Evolutionary conservation across 768 basidiomycete genomes (phyloP), one percentile per base, ranked within the genome.

Genomic region (Daedaleopsis sinensis): DNA sequence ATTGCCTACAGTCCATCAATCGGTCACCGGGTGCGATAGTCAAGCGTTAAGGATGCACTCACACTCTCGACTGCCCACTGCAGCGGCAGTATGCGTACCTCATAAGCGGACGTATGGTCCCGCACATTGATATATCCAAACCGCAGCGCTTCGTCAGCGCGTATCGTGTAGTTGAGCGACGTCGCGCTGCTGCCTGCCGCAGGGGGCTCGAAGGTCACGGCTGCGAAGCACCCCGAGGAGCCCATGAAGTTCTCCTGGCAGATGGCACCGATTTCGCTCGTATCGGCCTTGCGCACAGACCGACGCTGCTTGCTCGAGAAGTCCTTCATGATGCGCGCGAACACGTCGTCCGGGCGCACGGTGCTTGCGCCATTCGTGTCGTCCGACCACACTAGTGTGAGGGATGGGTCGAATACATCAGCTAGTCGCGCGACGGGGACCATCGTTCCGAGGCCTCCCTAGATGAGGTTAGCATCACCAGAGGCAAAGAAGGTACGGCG

Each of bases 1-100:
- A 92, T 84, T 13, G 89, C 87, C 90, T 91, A 52, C 16, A 47
- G 21, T 13, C 5, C 23, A 19, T 52, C 8, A 42, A 15, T 1
- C 39, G 43, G 46, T 42, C 18, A 37, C 19, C n/a, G 9, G 13
- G 3, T 3, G 13, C 23, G 21, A 16, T 47, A 39, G 35, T 16
- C 32, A 7, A 21, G n/a, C 27, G 27, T 7, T 3, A 18, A 61
- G 37, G 10, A n/a, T 18, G 24, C 5, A 23, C 82, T 35, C 61
- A 87, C 90, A 70, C 83, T 77, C 67, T 93, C 91, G 37, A 93
- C 76, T 13, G 89, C 88, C 81, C 90, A 87, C 63, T 93, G 91
- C 24, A 93, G 65, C 1, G 91, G 91, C 18, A 93, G 67, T 39
- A 91, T 80, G 48, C 87, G 75, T 52, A 75, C 76, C 71, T 92